Base-by-base conservation (phyloP, 108 stramenopile genomes). In the Nitzschia putrida region DNA sequence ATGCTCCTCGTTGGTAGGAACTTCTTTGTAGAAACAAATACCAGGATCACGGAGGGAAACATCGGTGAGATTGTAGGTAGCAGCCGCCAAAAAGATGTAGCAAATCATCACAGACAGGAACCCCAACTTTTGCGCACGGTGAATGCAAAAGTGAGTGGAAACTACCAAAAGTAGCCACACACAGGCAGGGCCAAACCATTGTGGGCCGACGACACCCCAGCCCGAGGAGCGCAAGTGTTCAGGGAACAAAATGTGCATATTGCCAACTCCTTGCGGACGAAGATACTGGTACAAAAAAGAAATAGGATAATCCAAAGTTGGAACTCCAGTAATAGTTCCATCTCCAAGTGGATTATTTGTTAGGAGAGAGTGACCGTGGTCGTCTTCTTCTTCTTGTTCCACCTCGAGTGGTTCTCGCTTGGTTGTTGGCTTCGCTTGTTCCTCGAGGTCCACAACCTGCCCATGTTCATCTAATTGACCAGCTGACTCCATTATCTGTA, bases 201-300 rank as follows among this genome's bases (percentile, higher is more conserved):
- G 89, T 8, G 89, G 89, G 24, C 92, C 92, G 22, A 86, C 23
- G 13, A 93, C 81, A n/a, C 92, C 92, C 77, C 80, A 88, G 5
- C 84, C 80, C 47, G 78, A 70, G 56, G 58, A 60, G 21, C 76
- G 39, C 58, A 68, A 82, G 50, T 84, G 72, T 42, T 64, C 44
- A 7, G 86, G 88, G 58, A 77, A 82, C 6, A 87, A 58, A 12
- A 92, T 76, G 44, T 67, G 80, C 72, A 80, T 80, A 64, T 91
- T 91, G 23, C 90, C 79, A 60, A 80, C 45, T 4, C 55, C 10
- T 53, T 58, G 57, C 16, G 66, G 16, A 2, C 47, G 9, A 0
- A 53, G 51, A 0, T 53, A 41, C 42, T 57, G 38, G 42, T 59
- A 51, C 16, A 49, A 74, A 53, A 58, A 67, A 16, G 14, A 4